Evolutionary conservation across 2,329 filamentous ascomycete species (phyloP).

Genomic region (Tolypocladium album): DNA sequence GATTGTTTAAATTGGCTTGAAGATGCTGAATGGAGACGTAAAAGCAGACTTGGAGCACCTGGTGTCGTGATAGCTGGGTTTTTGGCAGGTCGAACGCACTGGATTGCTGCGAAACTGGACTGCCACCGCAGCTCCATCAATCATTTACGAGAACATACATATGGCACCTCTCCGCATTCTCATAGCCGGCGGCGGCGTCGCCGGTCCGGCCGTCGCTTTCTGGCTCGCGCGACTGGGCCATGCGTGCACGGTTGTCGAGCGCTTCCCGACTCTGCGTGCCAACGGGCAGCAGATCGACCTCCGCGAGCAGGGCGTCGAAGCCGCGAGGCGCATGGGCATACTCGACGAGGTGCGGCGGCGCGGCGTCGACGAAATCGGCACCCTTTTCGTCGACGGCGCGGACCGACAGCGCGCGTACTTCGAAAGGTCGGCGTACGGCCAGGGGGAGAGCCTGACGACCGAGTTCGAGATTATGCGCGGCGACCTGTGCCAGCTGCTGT

Average conservation of each 20-base stretch:
- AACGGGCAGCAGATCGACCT: constrained; percentile 36
- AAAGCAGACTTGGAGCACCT: background rate
- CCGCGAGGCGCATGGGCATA: constrained; percentile 28
- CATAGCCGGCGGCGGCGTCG: constrained; percentile 35
- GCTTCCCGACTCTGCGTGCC: constrained; percentile 22
- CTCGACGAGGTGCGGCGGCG: constrained; percentile 21
- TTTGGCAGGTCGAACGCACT: no score
- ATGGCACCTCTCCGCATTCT: constrained; percentile 31
- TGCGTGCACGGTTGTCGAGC: constrained; percentile 32
- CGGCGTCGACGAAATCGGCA: constrained; percentile 35
- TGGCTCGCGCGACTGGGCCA: constrained; percentile 26
- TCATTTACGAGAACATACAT: background rate
- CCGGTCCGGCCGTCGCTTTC: constrained; percentile 30
- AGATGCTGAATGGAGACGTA: background rate
- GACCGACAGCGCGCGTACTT: constrained; percentile 28
- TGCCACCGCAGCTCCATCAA: background rate
- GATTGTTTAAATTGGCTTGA: background rate
- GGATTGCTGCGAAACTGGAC: background rate
- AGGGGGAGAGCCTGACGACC: constrained; percentile 33
- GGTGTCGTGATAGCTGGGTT: background rate
- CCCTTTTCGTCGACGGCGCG: constrained; percentile 30
- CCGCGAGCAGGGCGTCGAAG: constrained; percentile 27
- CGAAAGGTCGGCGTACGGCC: constrained; percentile 26
- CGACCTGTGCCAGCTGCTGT: constrained; percentile 40
- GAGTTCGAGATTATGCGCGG: constrained; percentile 52